These are phyloP conservation scores for Ophiocordyceps camponoti-saundersi DNA, from an alignment of 2,329 filamentous ascomycete species.

Conservation along the genomic window DNA sequence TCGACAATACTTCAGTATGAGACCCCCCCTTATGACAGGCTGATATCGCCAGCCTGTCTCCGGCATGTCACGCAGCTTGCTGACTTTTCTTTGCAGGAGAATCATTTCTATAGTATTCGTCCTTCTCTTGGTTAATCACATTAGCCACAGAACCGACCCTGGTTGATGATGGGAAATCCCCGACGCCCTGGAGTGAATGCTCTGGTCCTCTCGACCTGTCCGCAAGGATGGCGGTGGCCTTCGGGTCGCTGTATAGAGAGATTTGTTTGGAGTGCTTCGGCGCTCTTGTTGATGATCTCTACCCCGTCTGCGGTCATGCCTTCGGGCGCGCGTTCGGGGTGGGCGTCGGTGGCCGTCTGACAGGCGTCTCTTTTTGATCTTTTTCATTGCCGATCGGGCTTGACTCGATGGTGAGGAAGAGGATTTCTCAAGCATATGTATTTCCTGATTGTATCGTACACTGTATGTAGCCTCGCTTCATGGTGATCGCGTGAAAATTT, in stretches of 20 bases:
- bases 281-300: conserved; percentile 64
- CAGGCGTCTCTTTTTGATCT: conserved; percentile 40
- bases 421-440: not conserved
- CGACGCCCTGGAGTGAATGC: conserved; percentile 79
- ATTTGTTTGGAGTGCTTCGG: conserved; percentile 22
- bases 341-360: conserved; percentile 84
- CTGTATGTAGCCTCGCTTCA: too few relatives aligned
- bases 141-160: conserved; percentile 89
- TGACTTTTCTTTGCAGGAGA: conserved; percentile 31
- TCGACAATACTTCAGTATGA: conserved; percentile 45
- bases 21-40: conserved; percentile 1
- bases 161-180: conserved; percentile 85
- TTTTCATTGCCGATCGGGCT: conserved; percentile 39
- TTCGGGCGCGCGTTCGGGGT: conserved; percentile 63
- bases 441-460: not conserved
- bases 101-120: conserved; percentile 98
- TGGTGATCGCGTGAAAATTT: not conserved
- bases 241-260: conserved; percentile 53
- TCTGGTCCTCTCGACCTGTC: conserved; percentile 40
- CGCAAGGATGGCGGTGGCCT: conserved; percentile 40
- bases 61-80: not conserved
- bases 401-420: conserved; percentile 34
- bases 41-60: too few relatives aligned
- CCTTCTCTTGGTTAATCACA: conserved; percentile 81
- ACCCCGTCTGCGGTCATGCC: conserved; percentile 52